These are phyloP conservation scores for Suillus bovinus DNA, from an alignment of 768 basidiomycete genomes.

Conservation along the genomic window DNA sequence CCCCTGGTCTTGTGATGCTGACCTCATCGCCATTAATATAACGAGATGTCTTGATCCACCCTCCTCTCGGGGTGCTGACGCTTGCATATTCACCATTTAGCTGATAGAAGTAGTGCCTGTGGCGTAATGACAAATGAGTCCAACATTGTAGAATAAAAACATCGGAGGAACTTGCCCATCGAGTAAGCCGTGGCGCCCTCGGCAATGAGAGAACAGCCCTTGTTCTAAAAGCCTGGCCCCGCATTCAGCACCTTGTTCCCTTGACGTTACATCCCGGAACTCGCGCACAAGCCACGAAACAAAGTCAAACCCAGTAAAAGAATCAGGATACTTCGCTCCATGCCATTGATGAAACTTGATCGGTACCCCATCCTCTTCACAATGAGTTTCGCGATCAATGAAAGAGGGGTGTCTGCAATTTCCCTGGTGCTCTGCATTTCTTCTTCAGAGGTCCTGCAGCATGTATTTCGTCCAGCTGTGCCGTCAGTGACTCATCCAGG, in stretches of 20 bases:
- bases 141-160: not conserved
- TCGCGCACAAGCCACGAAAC: slow-evolving; percentile 92
- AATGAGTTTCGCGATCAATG: slow-evolving; percentile 77
- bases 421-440: slow-evolving; percentile 77
- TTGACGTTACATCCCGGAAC: slow-evolving; percentile 83
- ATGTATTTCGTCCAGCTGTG: slow-evolving; percentile 80
- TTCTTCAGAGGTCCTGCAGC: slow-evolving; percentile 72
- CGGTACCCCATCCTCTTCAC: slow-evolving; percentile 78
- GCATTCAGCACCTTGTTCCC: slow-evolving; percentile 79
- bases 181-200: slow-evolving; percentile 77
- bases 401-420: slow-evolving; percentile 62
- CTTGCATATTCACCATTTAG: slow-evolving; percentile 75
- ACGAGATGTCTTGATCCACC: slow-evolving; percentile 65
- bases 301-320: slow-evolving; percentile 88
- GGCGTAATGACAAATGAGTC: slow-evolving; percentile 5
- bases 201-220: slow-evolving; percentile 84
- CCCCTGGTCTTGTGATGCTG: slow-evolving; percentile 20
- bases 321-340: slow-evolving; percentile 65
- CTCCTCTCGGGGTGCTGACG: slow-evolving; percentile 62
- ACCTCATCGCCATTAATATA: slow-evolving; percentile 43
- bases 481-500: slow-evolving; percentile 75
- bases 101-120: slow-evolving; percentile 86
- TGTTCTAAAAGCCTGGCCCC: slow-evolving; percentile 75
- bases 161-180: slow-evolving; percentile 65
- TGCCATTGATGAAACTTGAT: slow-evolving; percentile 91